phyloP scores from a whole-genome alignment of 208 protist species.

The Endotrypanum monterogeii region DNA sequence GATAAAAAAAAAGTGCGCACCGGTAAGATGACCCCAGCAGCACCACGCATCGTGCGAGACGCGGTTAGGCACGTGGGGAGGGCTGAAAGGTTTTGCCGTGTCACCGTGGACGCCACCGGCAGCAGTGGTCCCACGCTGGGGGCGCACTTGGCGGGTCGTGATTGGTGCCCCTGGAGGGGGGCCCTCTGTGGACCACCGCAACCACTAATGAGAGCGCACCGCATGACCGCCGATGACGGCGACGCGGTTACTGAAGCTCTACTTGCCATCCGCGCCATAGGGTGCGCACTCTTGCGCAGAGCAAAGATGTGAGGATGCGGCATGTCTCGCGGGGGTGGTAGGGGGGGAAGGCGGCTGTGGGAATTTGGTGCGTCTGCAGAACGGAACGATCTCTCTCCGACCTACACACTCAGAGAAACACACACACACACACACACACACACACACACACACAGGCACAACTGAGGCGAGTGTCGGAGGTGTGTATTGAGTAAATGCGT shows the following conservation, averaged over 20 bases:
- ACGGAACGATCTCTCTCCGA: not conserved
- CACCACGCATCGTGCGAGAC: not conserved
- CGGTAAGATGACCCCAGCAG: not conserved
- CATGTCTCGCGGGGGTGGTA: constrained; percentile 2
- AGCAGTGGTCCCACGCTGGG: not conserved
- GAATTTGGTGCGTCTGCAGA: not conserved
- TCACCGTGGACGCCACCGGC: not conserved
- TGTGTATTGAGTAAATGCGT: not conserved
- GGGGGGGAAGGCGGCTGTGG: not conserved
- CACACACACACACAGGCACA: constrained; percentile 5
- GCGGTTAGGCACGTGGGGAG: not conserved
- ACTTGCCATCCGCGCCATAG: constrained; percentile 2
- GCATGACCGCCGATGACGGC: not conserved
- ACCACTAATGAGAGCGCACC: not conserved
- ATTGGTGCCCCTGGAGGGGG: not conserved
- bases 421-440: constrained; percentile 4
- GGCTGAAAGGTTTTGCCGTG: not conserved
- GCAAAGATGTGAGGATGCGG: not conserved
- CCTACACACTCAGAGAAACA: not conserved
- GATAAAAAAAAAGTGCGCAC: constrained; percentile 16
- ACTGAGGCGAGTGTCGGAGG: not conserved
- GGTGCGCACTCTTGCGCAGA: constrained; percentile 9
- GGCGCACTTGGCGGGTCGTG: not conserved
- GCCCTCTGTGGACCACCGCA: not conserved
- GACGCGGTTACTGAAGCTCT: not conserved